Base-by-base conservation (phyloP, 768 basidiomycete genomes). In the Phanerodontia chrysosporium region DNA sequence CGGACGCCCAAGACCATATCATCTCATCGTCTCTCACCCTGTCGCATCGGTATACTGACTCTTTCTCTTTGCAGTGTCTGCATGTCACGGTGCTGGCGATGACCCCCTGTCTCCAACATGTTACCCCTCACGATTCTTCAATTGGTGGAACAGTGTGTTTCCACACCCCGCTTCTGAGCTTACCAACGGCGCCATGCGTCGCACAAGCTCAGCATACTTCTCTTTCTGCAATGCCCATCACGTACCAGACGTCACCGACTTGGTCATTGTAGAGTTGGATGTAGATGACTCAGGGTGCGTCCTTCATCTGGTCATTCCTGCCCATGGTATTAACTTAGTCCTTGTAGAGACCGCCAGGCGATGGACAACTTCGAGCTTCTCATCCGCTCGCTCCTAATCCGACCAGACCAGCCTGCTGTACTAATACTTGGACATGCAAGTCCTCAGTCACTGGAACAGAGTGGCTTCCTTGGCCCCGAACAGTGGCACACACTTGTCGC, bases 141-240 rank as follows among this genome's bases (percentile, higher is more conserved):
- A 87, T 52, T 99, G 97, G 96, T 97, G 96, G 92, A 93, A 95
- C 74, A 82, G 79, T 55, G 84, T 98, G n/a, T 99, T 99, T 75
- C 97, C 96, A 0, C 93, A 99, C 72, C 96, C 96, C 0, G 95
- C 95, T 1, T 94, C 95, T 12, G 95, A 98, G 71, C 83, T 99
- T 65, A 99, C 96, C 27, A 99, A 99, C 72, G 96, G 96, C 35
- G 96, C 96, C 3, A 90, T 95, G 82, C 82, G 93, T 16, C 86
- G 87, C 51, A 95, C 95, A 22, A 89, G 90, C 73, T 94, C 95
- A 0, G 89, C 86, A 12, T 99, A 99, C 75, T 99, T 95, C 77
- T 90, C 89, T 9, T 98, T 87, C 76, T 99, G 96, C 79, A 90
- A 85, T 65, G 81, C 83, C 1, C 95, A 97, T 65, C 96, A 99